Percentiles rank a stretch among this genome's conserved stretches.
Conservation (phyloP, 1,139 yeast genomes). For the Magnusiomyces sp. region DNA sequence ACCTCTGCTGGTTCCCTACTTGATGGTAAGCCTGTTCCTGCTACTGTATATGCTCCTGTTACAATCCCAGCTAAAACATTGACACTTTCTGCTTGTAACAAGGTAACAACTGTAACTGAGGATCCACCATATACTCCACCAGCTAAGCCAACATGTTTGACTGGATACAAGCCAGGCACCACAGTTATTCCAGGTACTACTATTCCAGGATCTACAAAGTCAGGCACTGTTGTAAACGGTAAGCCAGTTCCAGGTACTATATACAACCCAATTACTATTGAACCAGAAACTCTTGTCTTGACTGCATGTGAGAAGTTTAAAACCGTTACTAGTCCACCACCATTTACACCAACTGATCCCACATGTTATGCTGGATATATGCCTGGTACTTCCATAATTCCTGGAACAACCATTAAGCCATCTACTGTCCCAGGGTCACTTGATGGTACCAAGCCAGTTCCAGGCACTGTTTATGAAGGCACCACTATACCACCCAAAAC, state of each 20-base stretch:
- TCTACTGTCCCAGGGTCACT: slow-evolving; percentile 5
- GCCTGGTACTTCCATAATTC: slow-evolving; percentile 2
- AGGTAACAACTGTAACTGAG: not conserved
- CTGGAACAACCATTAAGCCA: slow-evolving; percentile 8
- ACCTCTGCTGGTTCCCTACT: slow-evolving; percentile 1
- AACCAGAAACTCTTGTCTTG: slow-evolving; percentile 4
- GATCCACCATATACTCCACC: not conserved
- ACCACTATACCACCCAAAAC: slow-evolving; percentile 7
- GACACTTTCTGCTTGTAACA: slow-evolving; percentile 7
- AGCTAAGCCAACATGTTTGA: slow-evolving; percentile 1
- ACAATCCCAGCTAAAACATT: slow-evolving; percentile 1
- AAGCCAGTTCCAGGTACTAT: slow-evolving; percentile 7
- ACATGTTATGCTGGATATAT: slow-evolving; percentile 7
- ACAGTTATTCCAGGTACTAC: slow-evolving; percentile 8
- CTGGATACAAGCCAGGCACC: slow-evolving; percentile 8
- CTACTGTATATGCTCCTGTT: slow-evolving; percentile 1
- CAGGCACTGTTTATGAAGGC: slow-evolving; percentile 7
- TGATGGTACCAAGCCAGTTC: not conserved
- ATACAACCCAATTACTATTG: slow-evolving; percentile 3
- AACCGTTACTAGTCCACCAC: not conserved
- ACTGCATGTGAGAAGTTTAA: not conserved
- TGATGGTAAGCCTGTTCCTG: slow-evolving; percentile 7
- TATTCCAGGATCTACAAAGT: slow-evolving; percentile 4
- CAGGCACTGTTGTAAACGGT: slow-evolving; percentile 9
- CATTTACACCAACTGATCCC: not conserved